Evolutionary conservation across 139 green algal species (phyloP).

Genomic region (Tetradesmus obliquus): DNA sequence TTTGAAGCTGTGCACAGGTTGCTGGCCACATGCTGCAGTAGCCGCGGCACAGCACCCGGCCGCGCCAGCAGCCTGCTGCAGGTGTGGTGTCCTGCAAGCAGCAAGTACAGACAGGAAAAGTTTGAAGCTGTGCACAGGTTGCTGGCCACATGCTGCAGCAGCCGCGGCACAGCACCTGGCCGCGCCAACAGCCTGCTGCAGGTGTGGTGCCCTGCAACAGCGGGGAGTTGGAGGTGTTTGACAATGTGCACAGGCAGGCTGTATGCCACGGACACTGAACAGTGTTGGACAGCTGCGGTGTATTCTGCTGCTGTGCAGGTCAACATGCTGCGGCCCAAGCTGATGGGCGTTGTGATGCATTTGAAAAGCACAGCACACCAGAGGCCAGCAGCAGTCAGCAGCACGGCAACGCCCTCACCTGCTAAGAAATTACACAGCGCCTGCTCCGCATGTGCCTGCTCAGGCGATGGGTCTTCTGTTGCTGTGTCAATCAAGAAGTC

Average conservation of each 20-base stretch:
- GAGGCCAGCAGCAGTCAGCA: too few species aligned
- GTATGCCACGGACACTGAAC: too few species aligned
- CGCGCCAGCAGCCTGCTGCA: slow-evolving; percentile 49
- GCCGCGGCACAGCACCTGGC: slow-evolving; percentile 53
- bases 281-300: background rate
- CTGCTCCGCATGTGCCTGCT: slow-evolving; percentile 47
- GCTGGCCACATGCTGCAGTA: slow-evolving; percentile 52
- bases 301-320: background rate
- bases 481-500: slow-evolving; percentile 62
- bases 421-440: slow-evolving; percentile 23
- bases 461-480: background rate
- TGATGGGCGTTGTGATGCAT: too few species aligned
- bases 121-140: too few species aligned
- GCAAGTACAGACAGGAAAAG: too few species aligned
- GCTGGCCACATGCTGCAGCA: slow-evolving; percentile 52
- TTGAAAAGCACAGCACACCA: too few species aligned
- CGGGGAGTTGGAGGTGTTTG: too few species aligned
- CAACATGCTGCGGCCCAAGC: background rate
- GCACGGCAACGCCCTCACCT: too few species aligned
- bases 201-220: slow-evolving; percentile 26
- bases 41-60: slow-evolving; percentile 53
- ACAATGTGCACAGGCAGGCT: too few species aligned
- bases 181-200: slow-evolving; percentile 49
- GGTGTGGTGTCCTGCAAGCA: slow-evolving; percentile 24
- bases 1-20: too few species aligned